Base-by-base conservation (phyloP, 2,329 filamentous ascomycete genomes). In the Fusarium oligoseptatum region DNA sequence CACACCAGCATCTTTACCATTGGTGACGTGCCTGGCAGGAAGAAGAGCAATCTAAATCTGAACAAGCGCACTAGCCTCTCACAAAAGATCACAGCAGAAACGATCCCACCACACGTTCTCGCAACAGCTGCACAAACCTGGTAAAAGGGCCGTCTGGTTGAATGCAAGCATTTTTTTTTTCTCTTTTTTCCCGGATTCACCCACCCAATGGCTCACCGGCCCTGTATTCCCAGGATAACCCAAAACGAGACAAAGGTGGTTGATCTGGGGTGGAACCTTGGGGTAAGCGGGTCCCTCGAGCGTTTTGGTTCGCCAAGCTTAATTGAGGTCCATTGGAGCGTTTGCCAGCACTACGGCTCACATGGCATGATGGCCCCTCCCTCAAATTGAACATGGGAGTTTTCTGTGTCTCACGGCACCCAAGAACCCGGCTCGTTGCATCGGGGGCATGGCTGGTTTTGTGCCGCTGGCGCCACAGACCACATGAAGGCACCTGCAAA, bases 101-200 rank as follows among this genome's bases (percentile, higher is more conserved):
- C 50, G 52, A 64, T 67, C 56, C 48, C 37, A 36, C 37, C 58
- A 10, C 17, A 34, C n/a, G 10, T 24, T 24, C 37, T 61, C 48
- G 65, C 32, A 41, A 39, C 37, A 43, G 57, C 48, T 65, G 52
- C 15, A 37, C 43, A 15, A 77, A 66, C 75, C 68, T 48, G 64
- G 70, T 34, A 72, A 50, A 72, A 72, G 76, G 71, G 48, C 67
- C 67, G 67, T 71, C 70, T 73, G 76, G 72, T 50, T 73, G 60
- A 78, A 63, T 66, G 17, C 73, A 79, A 79, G 77, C n/a, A 5
- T 4, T 5, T 29, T 29, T 2, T 2, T 9, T 22, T 48, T 15
- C 2, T 3, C 2, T 9, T 15, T 48, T 48, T 48, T 48, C 43
- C 15, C 58, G 45, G 32, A 73, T 79, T 81, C 74, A 79, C 67